A percentile compares a stretch with the other conserved stretches of the same genome.
phyloP scores from a whole-genome alignment of 2,329 filamentous ascomycete genomes.

The Colletotrichum lini region DNA sequence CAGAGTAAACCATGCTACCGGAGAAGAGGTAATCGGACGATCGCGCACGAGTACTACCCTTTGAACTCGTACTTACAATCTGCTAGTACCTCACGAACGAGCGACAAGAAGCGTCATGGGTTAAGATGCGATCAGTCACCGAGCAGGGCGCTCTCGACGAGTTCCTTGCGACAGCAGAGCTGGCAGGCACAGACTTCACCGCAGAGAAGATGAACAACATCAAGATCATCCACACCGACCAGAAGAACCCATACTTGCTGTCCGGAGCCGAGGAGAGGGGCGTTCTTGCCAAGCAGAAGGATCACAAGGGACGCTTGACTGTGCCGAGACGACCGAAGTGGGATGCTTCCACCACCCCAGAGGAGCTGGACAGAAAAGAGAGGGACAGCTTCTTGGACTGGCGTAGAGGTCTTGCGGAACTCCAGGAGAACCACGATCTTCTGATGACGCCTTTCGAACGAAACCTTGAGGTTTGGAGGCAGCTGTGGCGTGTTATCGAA shows the following conservation, averaged over 20 bases:
- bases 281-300: slow-evolving; percentile 84
- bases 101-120: slow-evolving; percentile 92
- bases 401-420: slow-evolving; percentile 89
- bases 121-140: slow-evolving; percentile 99
- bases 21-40: slow-evolving; percentile 72
- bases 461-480: slow-evolving; percentile 97
- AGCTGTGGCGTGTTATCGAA: slow-evolving; percentile 98
- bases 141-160: slow-evolving; percentile 97
- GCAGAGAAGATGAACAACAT: slow-evolving; percentile 99
- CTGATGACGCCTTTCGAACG: slow-evolving; percentile 98
- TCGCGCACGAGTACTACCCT: too few relatives aligned
- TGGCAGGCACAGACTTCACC: slow-evolving; percentile 98
- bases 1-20: slow-evolving; percentile 83
- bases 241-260: slow-evolving; percentile 94
- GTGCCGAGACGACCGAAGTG: slow-evolving; percentile 92
- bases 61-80: slow-evolving; percentile 43
- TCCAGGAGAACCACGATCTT: slow-evolving; percentile 94
- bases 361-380: slow-evolving; percentile 85
- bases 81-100: slow-evolving; percentile 88
- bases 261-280: slow-evolving; percentile 87
- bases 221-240: slow-evolving; percentile 97
- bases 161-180: slow-evolving; percentile 93
- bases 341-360: slow-evolving; percentile 87
- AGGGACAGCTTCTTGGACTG: slow-evolving; percentile 87
- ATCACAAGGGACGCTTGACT: slow-evolving; percentile 84